Evolutionary conservation across 495 filamentous ascomycete species (phyloP), one percentile per base, ranked within the genome.

Genomic region (Daldinia loculata): DNA sequence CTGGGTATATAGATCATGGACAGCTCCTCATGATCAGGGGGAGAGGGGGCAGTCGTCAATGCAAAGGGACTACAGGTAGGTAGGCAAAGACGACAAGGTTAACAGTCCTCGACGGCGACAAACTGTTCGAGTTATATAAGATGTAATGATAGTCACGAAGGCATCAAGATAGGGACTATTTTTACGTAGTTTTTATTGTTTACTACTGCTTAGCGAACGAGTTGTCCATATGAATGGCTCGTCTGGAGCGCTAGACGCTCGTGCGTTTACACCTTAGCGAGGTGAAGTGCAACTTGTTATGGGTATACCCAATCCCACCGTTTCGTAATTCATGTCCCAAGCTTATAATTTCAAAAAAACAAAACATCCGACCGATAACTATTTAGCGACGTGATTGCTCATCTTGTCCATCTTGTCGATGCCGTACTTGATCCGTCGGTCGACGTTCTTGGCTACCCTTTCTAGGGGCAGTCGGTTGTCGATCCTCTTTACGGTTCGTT

Each of bases 381-480:
- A 7, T 53, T 30, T 11, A 12, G 11, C 27, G 27, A 29, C 27
- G 27, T n/a, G 9, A 2, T 14, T 24, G 14, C 27, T 58, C 30
- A 67, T 17, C 56, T 70, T 70, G 32, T 55, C 56, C 53, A 83
- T 67, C 59, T 61, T 61, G 50, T 77, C 77, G 32, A 84, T 72
- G 55, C 72, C 76, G 70, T 67, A 76, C 77, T 78, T 80, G 78
- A 84, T 84, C 61, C 77, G 67, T 36, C 66, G 63, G 58, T 83
- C 80, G 57, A 79, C 74, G 61, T 66, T 67, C 77, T 80, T 76
- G 56, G 82, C 83, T 51, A 82, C 75, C 75, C 73, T 80, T 74
- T 85, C 82, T 1, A 84, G 78, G 1, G 78, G 83, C 22, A 85
- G 73, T 7, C 71, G 66, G 58, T 77, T 57, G 55, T 84, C 81